phyloP scores from a whole-genome alignment of 805 yeast genomes.

The Yarrowia divulgata region DNA sequence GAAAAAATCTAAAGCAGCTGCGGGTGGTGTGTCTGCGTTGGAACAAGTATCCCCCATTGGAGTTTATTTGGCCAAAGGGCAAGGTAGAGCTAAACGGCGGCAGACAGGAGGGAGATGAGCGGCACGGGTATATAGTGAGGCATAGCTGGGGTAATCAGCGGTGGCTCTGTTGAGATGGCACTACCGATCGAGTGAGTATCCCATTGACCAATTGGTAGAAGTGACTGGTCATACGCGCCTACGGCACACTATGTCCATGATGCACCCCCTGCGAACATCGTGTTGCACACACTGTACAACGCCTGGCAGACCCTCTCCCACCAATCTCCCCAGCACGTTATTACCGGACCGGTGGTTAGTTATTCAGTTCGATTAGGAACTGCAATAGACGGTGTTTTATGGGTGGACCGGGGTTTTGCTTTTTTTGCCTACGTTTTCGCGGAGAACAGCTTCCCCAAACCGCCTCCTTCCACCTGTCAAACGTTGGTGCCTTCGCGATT shows the following conservation, averaged over 20 bases:
- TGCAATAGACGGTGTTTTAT: background rate
- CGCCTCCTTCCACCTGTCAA: background rate
- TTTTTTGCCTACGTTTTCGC: too few relatives aligned
- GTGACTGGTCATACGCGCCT: background rate
- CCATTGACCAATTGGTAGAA: background rate
- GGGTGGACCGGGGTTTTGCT: background rate
- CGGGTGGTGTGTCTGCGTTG: conserved; percentile 11
- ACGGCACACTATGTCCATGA: background rate
- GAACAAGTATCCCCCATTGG: conserved; percentile 19
- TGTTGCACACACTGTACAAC: background rate
- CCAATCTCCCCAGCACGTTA: conserved; percentile 13
- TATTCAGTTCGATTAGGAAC: background rate
- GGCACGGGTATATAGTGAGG: background rate
- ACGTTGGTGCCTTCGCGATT: too few relatives aligned
- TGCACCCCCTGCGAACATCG: background rate
- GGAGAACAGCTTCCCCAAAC: too few relatives aligned
- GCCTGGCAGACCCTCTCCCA: background rate
- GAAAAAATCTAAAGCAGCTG: conserved; percentile 22
- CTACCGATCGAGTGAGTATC: too few relatives aligned
- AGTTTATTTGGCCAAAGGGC: conserved; percentile 32
- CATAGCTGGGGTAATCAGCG: too few relatives aligned
- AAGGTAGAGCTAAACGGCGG: conserved; percentile 19
- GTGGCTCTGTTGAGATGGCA: too few relatives aligned
- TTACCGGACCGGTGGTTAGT: conserved; percentile 7
- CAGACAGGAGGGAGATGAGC: background rate